Conservation (phyloP, 192 early-diverging fungal genomes). For the Neocallimastix lanati region DNA sequence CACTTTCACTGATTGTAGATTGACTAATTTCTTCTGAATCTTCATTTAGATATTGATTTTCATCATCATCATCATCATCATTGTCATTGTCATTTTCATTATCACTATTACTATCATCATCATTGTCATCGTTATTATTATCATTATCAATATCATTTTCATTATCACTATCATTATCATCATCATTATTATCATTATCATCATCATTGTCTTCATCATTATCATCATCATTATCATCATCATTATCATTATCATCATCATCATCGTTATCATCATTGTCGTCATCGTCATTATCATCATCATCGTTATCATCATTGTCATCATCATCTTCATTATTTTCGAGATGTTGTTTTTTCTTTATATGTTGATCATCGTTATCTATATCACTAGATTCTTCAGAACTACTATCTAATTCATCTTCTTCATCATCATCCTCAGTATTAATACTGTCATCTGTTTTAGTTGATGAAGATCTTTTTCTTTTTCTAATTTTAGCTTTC, state of each 20-base stretch:
- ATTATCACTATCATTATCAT: conserved; percentile 1
- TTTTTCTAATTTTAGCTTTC: background rate
- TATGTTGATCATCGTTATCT: conserved; percentile 8
- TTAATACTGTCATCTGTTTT: background rate
- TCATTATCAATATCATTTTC: too few species aligned
- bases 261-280: conserved; percentile 7
- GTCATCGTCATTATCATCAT: background rate
- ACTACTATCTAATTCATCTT: background rate
- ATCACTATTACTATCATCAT: conserved; percentile 6
- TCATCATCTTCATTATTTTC: too few species aligned
- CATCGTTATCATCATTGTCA: too few species aligned
- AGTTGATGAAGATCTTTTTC: background rate
- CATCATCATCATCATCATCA: conserved; percentile 7
- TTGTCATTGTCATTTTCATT: conserved; percentile 3
- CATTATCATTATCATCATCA: conserved; percentile 1
- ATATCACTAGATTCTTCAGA: conserved; percentile 4
- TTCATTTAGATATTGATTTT: conserved; percentile 2
- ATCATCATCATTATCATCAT: conserved; percentile 4
- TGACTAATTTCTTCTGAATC: background rate
- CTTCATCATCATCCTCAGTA: background rate
- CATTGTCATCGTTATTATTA: background rate
- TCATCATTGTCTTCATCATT: background rate
- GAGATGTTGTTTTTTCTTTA: conserved; percentile 5
- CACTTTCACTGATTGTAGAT: conserved; percentile 1
- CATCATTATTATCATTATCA: too few species aligned